Evolutionary conservation across 176 grass and related monocot genomes (phyloP), one percentile per base, ranked within the genome.

Genomic region (Dactylis glomerata): DNA sequence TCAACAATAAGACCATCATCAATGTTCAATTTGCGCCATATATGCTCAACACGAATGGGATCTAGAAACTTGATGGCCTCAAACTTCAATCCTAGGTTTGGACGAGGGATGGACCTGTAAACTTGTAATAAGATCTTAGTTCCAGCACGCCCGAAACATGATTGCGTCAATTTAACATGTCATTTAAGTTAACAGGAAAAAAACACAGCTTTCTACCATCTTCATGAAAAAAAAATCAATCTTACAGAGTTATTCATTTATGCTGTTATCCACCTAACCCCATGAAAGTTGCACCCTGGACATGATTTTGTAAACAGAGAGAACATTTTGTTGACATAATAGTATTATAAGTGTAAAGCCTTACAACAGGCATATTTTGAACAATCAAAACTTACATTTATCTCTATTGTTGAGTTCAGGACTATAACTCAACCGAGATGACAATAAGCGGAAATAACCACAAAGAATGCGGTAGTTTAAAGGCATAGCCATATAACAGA

Each of bases 41-140:
- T 38, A 33, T 23, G 15, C 32, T 77, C 75, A 34, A 23, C 12
- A 15, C 54, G 51, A 38, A 12, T 12, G 15, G 50, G 19, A 6
- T 77, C 20, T 23, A 77, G 75, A 77, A 57, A 16, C 32, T 57
- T 77, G 11, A 77, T 77, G 20, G 51, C 31, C 31, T 13, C 36
- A 26, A 77, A 27, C 46, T 56, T 45, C 65, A 73, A 56, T 42
- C 47, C 78, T 76, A 65, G 78, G 34, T 26, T 46, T 28, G 46
- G 79, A 33, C 70, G 23, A 75, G 57, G 78, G 67, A 52, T 61
- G 78, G 41, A 50, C 37, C 28, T 76, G 22, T 33, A 32, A 64
- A 16, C 6, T 8, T 26, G 2, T 19, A 31, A 30, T 16, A 54
- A 68, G 16, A 34, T 9, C 22, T 59, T 57, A 59, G 3, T 27